A percentile compares a stretch with the other conserved stretches of the same genome.
Conservation (phyloP, 169 alveolate species). For the Cryptosporidium tyzzeri region DNA sequence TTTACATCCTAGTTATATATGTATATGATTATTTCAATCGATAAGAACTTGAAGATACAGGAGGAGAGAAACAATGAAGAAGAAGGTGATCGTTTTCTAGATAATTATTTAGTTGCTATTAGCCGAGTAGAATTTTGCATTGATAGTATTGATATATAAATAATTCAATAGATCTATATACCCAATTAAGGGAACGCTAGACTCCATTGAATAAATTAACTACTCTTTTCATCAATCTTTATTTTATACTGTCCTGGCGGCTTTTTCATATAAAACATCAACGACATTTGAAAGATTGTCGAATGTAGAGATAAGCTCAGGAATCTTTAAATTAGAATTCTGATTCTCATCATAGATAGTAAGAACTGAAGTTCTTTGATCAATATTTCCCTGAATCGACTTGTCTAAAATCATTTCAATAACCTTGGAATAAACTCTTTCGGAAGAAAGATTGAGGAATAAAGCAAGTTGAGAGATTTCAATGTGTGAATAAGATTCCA, state of each 20-base stretch:
- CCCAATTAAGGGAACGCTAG: not conserved
- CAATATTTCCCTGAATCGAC: constrained; percentile 94
- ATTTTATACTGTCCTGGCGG: constrained; percentile 49
- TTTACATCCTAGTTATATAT: not conserved
- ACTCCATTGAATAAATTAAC: not conserved
- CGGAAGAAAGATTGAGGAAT: constrained; percentile 86
- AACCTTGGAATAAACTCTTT: constrained; percentile 87
- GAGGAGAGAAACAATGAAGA: not conserved
- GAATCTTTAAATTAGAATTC: constrained; percentile 81
- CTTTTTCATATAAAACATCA: constrained; percentile 86
- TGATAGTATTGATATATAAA: constrained; percentile 6
- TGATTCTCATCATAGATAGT: constrained; percentile 89
- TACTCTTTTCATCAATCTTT: no score
- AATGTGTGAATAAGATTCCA: constrained; percentile 92
- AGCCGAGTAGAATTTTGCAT: not conserved
- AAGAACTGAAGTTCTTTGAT: constrained; percentile 93
- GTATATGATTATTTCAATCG: no score
- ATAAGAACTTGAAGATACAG: not conserved
- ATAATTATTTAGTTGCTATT: not conserved
- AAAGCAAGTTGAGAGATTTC: constrained; percentile 89
- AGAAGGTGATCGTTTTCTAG: not conserved
- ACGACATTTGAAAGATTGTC: constrained; percentile 85
- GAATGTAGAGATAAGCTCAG: constrained; percentile 83
- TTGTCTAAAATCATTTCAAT: constrained; percentile 94
- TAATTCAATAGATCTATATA: not conserved